Conservation (phyloP, 495 filamentous ascomycete genomes). For the Penicillium cataractarum region DNA sequence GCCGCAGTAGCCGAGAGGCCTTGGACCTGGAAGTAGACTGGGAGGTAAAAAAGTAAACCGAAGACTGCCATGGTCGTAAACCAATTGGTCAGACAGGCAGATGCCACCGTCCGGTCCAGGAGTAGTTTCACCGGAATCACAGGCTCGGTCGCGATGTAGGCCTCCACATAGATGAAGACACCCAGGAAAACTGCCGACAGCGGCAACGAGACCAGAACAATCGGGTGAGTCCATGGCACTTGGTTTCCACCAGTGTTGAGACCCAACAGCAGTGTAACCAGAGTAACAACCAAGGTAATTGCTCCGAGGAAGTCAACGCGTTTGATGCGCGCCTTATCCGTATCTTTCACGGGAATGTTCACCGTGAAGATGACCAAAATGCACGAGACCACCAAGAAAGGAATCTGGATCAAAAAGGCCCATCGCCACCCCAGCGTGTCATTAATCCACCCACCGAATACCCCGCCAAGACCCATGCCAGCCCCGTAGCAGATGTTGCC, state of each 20-base stretch:
- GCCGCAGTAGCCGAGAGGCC: constrained; percentile 71
- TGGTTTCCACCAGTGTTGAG: constrained; percentile 85
- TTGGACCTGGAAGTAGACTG: constrained; percentile 80
- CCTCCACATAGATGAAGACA: constrained; percentile 69
- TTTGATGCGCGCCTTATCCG: constrained; percentile 56
- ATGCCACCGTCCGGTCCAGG: constrained; percentile 68
- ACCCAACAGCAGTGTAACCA: constrained; percentile 78
- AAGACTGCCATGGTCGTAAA: constrained; percentile 58
- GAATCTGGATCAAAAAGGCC: constrained; percentile 84
- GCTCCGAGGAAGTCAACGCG: constrained; percentile 88
- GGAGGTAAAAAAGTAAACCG: constrained; percentile 72
- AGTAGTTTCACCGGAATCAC: constrained; percentile 84
- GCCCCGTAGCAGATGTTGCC: constrained; percentile 78
- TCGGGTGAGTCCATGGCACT: constrained; percentile 81
- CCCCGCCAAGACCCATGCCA: constrained; percentile 62
- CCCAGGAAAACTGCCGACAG: constrained; percentile 60
- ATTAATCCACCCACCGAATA: constrained; percentile 81
- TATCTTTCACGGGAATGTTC: constrained; percentile 74
- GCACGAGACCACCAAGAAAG: constrained; percentile 63
- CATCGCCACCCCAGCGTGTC: constrained; percentile 74
- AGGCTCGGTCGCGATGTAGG: constrained; percentile 67
- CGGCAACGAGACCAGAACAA: constrained; percentile 71
- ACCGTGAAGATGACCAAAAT: constrained; percentile 69
- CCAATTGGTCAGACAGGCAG: constrained; percentile 79
- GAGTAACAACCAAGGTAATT: constrained; percentile 64